A percentile compares a stretch with the other conserved stretches of the same genome.
These are phyloP conservation scores for Pseudonectria buxi DNA, from an alignment of 2,329 filamentous ascomycete species.

Conservation along the genomic window DNA sequence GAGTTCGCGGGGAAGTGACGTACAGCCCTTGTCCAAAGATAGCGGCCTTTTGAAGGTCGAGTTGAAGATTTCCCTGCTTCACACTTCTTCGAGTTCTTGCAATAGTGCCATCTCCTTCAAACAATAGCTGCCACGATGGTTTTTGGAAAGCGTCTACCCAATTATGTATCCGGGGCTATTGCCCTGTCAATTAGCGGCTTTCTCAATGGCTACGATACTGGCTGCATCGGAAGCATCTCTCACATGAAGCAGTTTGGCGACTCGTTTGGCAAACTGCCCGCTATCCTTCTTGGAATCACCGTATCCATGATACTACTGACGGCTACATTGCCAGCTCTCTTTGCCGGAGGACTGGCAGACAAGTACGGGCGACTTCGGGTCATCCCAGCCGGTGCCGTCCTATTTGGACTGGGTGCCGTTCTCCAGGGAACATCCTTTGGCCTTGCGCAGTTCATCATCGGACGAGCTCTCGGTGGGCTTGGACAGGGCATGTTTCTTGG, in stretches of 20 bases:
- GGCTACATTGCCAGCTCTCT: conserved; percentile 49
- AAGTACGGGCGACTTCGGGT: conserved; percentile 38
- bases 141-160: too few relatives aligned
- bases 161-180: too few relatives aligned
- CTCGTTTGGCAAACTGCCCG: conserved; percentile 40
- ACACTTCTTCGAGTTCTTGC: too few relatives aligned
- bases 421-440: conserved; percentile 42
- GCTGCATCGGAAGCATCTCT: neutral
- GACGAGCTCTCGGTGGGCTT: conserved; percentile 48
- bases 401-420: conserved; percentile 46
- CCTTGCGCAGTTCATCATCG: conserved; percentile 47
- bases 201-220: conserved; percentile 1
- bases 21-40: too few relatives aligned
- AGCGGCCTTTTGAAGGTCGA: too few relatives aligned
- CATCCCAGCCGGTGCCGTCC: conserved; percentile 33
- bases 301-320: conserved; percentile 55
- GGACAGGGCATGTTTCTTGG: conserved; percentile 53
- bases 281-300: conserved; percentile 48
- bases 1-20: too few relatives aligned
- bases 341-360: conserved; percentile 48
- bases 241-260: too few relatives aligned
- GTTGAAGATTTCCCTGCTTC: too few relatives aligned
- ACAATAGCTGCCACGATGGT: too few relatives aligned
- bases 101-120: too few relatives aligned
- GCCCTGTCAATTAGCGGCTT: conserved; percentile 40